Base-by-base conservation (phyloP, 352 stramenopile species). In the Pythium oligandrum region DNA sequence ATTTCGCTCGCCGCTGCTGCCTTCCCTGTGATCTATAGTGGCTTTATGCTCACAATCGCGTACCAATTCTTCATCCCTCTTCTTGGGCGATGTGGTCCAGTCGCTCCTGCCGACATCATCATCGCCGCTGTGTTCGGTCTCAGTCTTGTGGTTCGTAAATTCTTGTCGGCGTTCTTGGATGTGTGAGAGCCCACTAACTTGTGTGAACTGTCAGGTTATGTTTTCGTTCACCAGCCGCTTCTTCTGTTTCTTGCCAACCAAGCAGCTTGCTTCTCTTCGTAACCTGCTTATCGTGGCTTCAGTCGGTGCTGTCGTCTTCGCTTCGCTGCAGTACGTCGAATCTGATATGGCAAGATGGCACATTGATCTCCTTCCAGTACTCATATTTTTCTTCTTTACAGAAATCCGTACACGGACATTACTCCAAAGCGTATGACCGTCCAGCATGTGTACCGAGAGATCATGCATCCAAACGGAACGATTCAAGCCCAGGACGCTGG, bases 51-150 rank as follows among this genome's bases (percentile, higher is more conserved):
- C 40, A 64, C 72, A 33, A 68, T 88, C 12, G 74, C 71, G 34
- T 66, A 88, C 53, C 75, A 78, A 61, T 88, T 92, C 54, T 88
- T 89, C 54, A 75, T 92, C 33, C 81, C 81, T 32, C 66, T 92
- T 32, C 70, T 92, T 40, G 81, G 81, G 1, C 76, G 81, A 53
- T 75, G 62, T 17, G 81, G 81, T 7, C 68, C 77, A 9, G 53
- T 78, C 17, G 30, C 83, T 7, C 78, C 78, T 32, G 74, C 77
- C 6, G 81, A 92, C 37, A 30, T 86, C 4, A 51, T 89, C 45
- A 32, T 88, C 6, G 69, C 74, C 0, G 34, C 82, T 0, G 47
- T 87, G 36, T 73, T 88, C 48, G 70, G 60, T 43, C 42, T 75
- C 33, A 80, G 77, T 40, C 51, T 85, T 1, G 30, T 75, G 71